Evolutionary conservation across 495 filamentous ascomycete genomes (phyloP).

Genomic region (Aspergillus homomorphus): DNA sequence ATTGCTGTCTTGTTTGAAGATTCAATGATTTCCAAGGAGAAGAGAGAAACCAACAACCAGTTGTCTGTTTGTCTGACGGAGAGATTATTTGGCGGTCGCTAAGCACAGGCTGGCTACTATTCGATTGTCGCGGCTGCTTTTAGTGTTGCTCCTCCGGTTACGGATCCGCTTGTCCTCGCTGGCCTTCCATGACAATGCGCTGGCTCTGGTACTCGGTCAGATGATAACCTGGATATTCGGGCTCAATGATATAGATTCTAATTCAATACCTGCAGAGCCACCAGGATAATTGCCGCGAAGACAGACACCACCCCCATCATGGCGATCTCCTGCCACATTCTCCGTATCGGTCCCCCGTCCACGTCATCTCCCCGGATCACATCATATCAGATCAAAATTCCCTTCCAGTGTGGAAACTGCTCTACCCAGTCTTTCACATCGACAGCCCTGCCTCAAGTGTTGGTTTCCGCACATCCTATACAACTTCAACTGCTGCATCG

Average conservation of each 20-base stretch:
- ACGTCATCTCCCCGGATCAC: slow-evolving; percentile 1
- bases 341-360: background rate
- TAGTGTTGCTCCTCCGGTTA: slow-evolving; percentile 7
- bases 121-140: slow-evolving; percentile 4
- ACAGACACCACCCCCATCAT: background rate
- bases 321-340: background rate
- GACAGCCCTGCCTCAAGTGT: background rate
- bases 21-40: too few relatives aligned
- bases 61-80: too few relatives aligned
- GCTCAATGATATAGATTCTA: too few relatives aligned
- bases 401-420: background rate
- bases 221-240: too few relatives aligned
- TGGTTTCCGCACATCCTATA: background rate
- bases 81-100: slow-evolving; percentile 8
- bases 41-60: too few relatives aligned
- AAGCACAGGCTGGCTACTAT: too few relatives aligned
- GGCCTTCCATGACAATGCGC: too few relatives aligned
- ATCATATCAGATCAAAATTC: slow-evolving; percentile 1
- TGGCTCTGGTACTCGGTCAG: background rate
- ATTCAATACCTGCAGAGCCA: too few relatives aligned
- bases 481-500: background rate
- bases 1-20: too few relatives aligned
- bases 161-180: background rate
- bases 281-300: too few relatives aligned
- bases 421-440: background rate